Evolutionary conservation across 1,284 basidiomycete species (phyloP).

Genomic region (Trametes polyzona): DNA sequence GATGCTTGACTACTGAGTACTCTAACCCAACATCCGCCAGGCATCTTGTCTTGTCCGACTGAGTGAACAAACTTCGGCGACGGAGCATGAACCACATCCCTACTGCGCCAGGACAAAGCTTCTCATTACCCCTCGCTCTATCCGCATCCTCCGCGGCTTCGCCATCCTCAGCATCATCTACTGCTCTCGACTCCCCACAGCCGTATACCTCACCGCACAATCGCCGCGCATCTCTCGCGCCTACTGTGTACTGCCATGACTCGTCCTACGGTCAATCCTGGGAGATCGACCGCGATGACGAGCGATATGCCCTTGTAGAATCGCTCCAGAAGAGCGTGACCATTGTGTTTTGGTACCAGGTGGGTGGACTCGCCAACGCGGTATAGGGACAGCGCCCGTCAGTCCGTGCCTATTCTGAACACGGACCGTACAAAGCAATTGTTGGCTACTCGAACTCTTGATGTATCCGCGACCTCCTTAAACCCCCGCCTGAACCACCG

Average conservation of each 20-base stretch:
- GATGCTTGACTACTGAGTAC: no score
- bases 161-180: conserved; percentile 5
- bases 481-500: no score
- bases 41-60: neutral
- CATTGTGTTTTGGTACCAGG: conserved; percentile 71
- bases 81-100: conserved; percentile 12
- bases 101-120: conserved; percentile 12
- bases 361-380: conserved; percentile 33
- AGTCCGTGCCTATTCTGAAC: no score
- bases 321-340: conserved; percentile 51
- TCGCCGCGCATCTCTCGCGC: conserved; percentile 6
- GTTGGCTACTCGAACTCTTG: no score
- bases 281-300: conserved; percentile 5
- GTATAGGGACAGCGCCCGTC: no score
- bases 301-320: conserved; percentile 32
- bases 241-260: neutral
- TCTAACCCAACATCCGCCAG: neutral
- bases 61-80: neutral
- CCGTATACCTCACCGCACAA: neutral
- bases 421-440: no score
- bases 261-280: neutral
- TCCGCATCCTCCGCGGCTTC: conserved; percentile 7
- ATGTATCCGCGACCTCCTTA: no score
- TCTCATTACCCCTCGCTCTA: conserved; percentile 13
- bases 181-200: conserved; percentile 15